Evolutionary conservation across 305 asterid genomes (phyloP).

Genomic region (Rubia balearica): DNA sequence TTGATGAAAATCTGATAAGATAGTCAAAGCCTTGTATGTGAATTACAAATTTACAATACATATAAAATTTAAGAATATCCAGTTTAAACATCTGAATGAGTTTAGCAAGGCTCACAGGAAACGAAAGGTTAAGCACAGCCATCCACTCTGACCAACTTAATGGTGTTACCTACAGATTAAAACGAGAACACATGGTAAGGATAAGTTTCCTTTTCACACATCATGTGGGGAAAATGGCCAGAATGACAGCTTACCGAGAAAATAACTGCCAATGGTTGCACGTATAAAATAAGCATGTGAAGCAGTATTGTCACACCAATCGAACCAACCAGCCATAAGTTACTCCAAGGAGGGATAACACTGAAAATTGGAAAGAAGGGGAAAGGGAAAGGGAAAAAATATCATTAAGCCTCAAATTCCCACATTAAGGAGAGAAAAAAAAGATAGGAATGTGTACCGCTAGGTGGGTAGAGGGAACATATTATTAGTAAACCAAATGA

Average conservation of each 20-base stretch:
- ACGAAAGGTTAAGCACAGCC: conserved; percentile 76
- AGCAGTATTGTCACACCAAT: conserved; percentile 85
- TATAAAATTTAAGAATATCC: background rate
- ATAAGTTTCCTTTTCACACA: conserved; percentile 4
- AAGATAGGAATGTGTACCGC: background rate
- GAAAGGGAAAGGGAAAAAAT: background rate
- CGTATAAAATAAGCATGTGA: conserved; percentile 73
- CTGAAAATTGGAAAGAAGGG: conserved; percentile 26
- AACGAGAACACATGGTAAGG: background rate
- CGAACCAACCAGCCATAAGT: conserved; percentile 92
- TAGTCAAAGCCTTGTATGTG: background rate
- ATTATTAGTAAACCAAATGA: background rate
- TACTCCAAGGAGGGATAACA: conserved; percentile 96
- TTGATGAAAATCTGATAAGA: background rate
- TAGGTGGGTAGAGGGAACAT: background rate
- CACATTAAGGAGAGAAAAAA: background rate
- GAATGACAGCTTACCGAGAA: conserved; percentile 67
- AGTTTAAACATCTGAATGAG: conserved; percentile 8
- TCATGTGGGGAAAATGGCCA: conserved; percentile 9
- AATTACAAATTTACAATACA: background rate
- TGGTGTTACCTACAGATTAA: conserved; percentile 65
- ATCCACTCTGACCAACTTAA: conserved; percentile 94
- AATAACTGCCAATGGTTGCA: conserved; percentile 72
- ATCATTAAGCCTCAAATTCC: background rate
- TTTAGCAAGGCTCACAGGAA: conserved; percentile 62